Percentiles rank a stretch among this genome's conserved stretches.
Evolutionary conservation across 2,329 filamentous ascomycete species (phyloP).

Genomic region (Aplosporella prunicola): DNA sequence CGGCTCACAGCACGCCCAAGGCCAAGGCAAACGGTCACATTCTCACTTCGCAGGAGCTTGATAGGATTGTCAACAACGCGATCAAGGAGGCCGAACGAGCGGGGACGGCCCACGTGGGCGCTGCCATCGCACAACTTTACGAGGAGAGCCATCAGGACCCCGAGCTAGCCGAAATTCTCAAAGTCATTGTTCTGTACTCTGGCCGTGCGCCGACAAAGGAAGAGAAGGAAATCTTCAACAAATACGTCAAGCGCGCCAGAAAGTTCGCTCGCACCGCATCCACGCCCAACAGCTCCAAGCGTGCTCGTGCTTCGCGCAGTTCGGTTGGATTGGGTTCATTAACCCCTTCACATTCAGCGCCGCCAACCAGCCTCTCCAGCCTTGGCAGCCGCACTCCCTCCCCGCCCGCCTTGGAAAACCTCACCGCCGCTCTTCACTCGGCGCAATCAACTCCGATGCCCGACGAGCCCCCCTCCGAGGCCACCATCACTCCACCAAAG

Average conservation of each 20-base stretch:
- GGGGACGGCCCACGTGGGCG: too few species aligned
- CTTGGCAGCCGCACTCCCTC: too few species aligned
- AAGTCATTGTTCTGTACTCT: slow-evolving; percentile 29
- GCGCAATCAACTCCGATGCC: not conserved
- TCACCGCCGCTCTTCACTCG: slow-evolving; percentile 1
- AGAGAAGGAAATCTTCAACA: slow-evolving; percentile 33
- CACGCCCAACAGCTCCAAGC: slow-evolving; percentile 2
- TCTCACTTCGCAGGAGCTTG: not conserved
- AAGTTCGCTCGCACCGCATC: slow-evolving; percentile 15
- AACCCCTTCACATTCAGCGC: slow-evolving; percentile 6
- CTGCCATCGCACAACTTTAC: slow-evolving; percentile 36
- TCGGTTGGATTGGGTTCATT: slow-evolving; percentile 5
- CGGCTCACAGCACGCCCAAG: slow-evolving; percentile 6
- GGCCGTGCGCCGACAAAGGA: slow-evolving; percentile 28
- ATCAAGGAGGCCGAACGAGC: slow-evolving; percentile 1
- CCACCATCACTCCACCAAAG: slow-evolving; percentile 2
- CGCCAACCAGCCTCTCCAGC: too few species aligned
- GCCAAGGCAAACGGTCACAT: not conserved
- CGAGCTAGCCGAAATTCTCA: slow-evolving; percentile 30
- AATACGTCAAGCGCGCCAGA: slow-evolving; percentile 35
- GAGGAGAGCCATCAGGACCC: slow-evolving; percentile 30
- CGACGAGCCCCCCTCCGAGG: slow-evolving; percentile 2
- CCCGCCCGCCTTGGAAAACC: slow-evolving; percentile 1
- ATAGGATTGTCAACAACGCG: not conserved
- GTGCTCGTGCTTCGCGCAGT: slow-evolving; percentile 6